Evolutionary conservation across 2,329 filamentous ascomycete species (phyloP).

Genomic region (Berkeleyomyces basicola): DNA sequence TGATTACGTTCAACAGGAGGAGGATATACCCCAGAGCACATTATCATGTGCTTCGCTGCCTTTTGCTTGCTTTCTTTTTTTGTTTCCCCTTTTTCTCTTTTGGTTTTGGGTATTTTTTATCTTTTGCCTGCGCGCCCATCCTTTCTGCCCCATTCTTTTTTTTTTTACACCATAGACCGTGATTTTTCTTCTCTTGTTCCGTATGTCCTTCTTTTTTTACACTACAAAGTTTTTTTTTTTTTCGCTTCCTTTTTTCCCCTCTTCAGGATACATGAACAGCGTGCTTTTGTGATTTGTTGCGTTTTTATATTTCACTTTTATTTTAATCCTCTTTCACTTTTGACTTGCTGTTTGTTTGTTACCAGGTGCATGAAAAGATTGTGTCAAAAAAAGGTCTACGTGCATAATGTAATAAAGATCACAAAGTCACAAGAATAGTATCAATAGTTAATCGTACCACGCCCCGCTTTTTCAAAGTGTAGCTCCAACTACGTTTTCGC

Average conservation of each 20-base stretch:
- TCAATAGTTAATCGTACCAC: too few species aligned
- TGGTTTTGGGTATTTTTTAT: background rate
- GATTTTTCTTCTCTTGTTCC: too few species aligned
- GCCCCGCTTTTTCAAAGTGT: too few species aligned
- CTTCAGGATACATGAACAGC: background rate
- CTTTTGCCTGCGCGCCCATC: background rate
- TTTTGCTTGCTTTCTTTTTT: conserved; percentile 3
- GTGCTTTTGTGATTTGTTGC: background rate
- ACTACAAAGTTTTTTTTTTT: background rate
- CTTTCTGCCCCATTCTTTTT: background rate
- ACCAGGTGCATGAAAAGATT: too few species aligned
- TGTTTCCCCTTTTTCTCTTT: background rate
- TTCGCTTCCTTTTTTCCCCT: background rate
- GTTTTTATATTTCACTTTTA: background rate
- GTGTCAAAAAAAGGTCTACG: too few species aligned
- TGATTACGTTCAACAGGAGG: conserved; percentile 3
- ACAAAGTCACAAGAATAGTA: too few species aligned
- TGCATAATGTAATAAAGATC: too few species aligned
- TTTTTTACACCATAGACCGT: background rate
- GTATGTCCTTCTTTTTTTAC: background rate
- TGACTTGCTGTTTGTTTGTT: too few species aligned
- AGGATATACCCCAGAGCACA: conserved; percentile 14
- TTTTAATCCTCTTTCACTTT: background rate
- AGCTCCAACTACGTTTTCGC: too few species aligned
- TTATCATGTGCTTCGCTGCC: conserved; percentile 1